Evolutionary conservation across 768 basidiomycete species (phyloP).

Genomic region (Tubosaeta brunneosetosa): DNA sequence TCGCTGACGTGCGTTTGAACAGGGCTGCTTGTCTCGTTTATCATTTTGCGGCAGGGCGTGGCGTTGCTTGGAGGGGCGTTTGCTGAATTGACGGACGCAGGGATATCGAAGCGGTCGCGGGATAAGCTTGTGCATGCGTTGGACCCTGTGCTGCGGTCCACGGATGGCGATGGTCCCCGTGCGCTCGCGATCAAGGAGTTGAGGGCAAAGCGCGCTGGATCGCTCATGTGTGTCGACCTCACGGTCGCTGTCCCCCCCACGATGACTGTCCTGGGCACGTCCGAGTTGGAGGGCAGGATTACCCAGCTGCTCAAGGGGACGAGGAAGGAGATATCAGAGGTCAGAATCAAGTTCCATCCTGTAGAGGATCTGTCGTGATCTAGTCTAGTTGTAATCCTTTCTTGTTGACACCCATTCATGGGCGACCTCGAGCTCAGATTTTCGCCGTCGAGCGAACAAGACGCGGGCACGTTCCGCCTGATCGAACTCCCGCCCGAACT

Average conservation of each 20-base stretch:
- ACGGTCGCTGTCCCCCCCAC: constrained; percentile 61
- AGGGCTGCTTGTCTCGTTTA: constrained; percentile 86
- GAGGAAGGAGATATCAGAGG: constrained; percentile 67
- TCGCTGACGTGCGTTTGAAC: constrained; percentile 5
- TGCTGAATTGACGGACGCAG: constrained; percentile 80
- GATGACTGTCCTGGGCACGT: constrained; percentile 55
- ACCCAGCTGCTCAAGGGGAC: constrained; percentile 47
- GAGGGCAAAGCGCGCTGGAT: constrained; percentile 74
- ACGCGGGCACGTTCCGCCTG: constrained; percentile 58
- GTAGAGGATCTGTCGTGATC: constrained; percentile 23
- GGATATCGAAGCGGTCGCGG: constrained; percentile 56
- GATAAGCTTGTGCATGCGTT: constrained; percentile 52
- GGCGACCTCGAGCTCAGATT: constrained; percentile 42
- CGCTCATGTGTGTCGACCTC: constrained; percentile 80
- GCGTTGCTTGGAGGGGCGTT: constrained; percentile 63
- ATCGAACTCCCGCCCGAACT: constrained; percentile 73
- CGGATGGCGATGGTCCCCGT: constrained; percentile 18
- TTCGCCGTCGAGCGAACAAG: constrained; percentile 43
- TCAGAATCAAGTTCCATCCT: constrained; percentile 59
- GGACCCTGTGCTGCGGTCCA: constrained; percentile 43
- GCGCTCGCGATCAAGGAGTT: constrained; percentile 50
- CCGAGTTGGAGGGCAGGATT: constrained; percentile 61
- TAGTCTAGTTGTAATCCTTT: neutral
- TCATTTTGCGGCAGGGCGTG: constrained; percentile 79
- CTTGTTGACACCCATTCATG: constrained; percentile 14